Evolutionary conservation across 352 stramenopile species (phyloP), one percentile per base, ranked within the genome.

Genomic region (Pilasporangium apinafurcum): DNA sequence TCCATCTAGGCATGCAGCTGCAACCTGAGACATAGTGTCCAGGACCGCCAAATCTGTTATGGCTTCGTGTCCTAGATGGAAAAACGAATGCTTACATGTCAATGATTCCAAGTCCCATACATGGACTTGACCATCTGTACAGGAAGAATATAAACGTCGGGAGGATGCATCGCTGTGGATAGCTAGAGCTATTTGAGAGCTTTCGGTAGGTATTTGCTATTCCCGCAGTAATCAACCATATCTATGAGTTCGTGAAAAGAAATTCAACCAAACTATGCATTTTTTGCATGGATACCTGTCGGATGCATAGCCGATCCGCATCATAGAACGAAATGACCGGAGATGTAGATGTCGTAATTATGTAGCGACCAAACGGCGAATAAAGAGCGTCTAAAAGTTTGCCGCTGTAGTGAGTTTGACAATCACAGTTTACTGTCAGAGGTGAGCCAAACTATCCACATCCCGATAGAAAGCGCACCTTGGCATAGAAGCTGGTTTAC

Each of bases 241-340:
- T 44, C 14, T 14, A 16, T 33, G 18, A 22, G 8, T 16, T 31
- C 14, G 26, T 46, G 18, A 28, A 40, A 27, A n/a, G 7, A 16
- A 16, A 37, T 16, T n/a, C 9, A 10, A 24, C 17, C 12, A 36
- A 31, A 16, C 3, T 8, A 7, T 32, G 10, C 7, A 16, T 9
- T n/a, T n/a, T n/a, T n/a, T n/a, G n/a, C n/a, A n/a, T n/a, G n/a
- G n/a, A 29, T 41, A 81, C 65, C 53, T 83, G 69, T 3, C 67
- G 59, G 39, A 84, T 44, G 16, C 56, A 51, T 16, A 84, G 53
- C 5, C 62, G 38, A 24, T 84, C 68, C 4, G 68, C 31, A 27
- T 84, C 68, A 18, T 81, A 81, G 4, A 84, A 59, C 3, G 65
- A 57, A 5, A 84, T 69, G 9, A 81, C 54, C 17, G 68, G 68